Evolutionary conservation across 2,329 filamentous ascomycete species (phyloP), one percentile per base, ranked within the genome.

Genomic region (Pseudonectria foliicola): DNA sequence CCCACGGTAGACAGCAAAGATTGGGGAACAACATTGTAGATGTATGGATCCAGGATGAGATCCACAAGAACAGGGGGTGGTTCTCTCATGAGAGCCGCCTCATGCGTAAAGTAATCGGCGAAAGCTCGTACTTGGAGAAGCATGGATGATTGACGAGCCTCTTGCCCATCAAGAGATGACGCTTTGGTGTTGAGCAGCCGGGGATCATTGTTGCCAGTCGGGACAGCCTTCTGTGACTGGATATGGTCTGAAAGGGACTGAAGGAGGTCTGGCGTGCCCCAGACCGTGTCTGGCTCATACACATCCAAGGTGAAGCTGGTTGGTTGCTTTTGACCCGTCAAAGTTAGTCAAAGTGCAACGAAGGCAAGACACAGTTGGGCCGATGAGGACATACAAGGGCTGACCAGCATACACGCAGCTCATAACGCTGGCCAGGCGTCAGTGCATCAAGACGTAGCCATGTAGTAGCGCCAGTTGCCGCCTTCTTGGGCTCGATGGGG

Each of bases 331-430:
- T 8, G 8, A 5, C 18, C 18, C 18, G 8, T 21, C 18, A 21
- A 8, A 21, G 18, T 21, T 8, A 41, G 25, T 26, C 24, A 18
- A 27, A 30, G 25, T 24, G 8, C 12, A 14, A 12, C 23, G 15
- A 37, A 13, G n/a, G 14, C 25, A 25, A 10, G 13, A 15, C 26
- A 13, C 25, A 40, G 8, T 29, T 25, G 37, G 30, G 18, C 33
- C 25, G 18, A 33, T 31, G 25, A 31, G 28, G 23, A 71, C 84
- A 62, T 72, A 95, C 90, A 41, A 82, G 92, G 27, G 92, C 92
- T 40, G 87, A 73, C 89, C 90, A 98, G 64, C 90, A 96, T 40
- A 95, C 71, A 35, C 92, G 80, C 31, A 94, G 74, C 67, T 98
- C 92, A 68, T 96, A 95, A 46, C 88, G 75, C 53, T 82, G 81